Evolutionary conservation across 495 filamentous ascomycete genomes (phyloP).

Genomic region (Venustampulla echinocandica): DNA sequence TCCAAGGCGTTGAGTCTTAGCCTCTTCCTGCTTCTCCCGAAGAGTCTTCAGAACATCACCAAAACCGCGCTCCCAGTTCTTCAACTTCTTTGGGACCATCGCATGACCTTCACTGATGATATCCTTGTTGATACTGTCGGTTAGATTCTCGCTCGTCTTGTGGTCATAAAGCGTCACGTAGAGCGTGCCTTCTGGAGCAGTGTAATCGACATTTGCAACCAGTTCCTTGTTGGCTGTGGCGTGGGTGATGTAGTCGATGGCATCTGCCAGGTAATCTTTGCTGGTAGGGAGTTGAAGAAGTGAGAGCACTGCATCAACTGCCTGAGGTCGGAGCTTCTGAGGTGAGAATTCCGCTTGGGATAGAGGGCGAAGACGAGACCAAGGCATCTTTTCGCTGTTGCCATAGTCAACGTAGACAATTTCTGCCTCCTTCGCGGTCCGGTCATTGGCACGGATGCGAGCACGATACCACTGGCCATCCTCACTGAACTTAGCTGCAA

Average conservation of each 20-base stretch:
- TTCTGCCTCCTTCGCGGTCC: constrained; percentile 76
- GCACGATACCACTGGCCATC: constrained; percentile 94
- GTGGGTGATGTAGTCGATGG: constrained; percentile 60
- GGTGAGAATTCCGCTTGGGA: constrained; percentile 65
- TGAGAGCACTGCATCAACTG: constrained; percentile 77
- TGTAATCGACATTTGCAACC: constrained; percentile 82
- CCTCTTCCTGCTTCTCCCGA: constrained; percentile 58
- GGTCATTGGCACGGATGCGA: constrained; percentile 83
- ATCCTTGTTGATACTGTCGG: constrained; percentile 76
- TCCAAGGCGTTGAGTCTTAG: constrained; percentile 67
- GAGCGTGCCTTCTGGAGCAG: constrained; percentile 61
- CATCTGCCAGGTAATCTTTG: constrained; percentile 71
- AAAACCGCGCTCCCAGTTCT: constrained; percentile 75
- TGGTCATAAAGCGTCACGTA: constrained; percentile 85
- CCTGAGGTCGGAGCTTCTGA: constrained; percentile 77
- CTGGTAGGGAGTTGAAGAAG: constrained; percentile 76
- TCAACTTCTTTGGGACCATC: constrained; percentile 82
- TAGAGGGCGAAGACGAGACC: constrained; percentile 72
- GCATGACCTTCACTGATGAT: constrained; percentile 75
- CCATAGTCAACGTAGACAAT: constrained; percentile 95
- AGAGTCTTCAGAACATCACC: constrained; percentile 60
- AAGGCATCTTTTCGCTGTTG: constrained; percentile 80
- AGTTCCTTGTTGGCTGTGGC: constrained; percentile 59
- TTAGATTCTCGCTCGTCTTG: constrained; percentile 40
- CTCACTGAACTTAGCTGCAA: constrained; percentile 78